phyloP scores from a whole-genome alignment of 2,329 filamentous ascomycete genomes.

The Cercospora zeae-maydis region DNA sequence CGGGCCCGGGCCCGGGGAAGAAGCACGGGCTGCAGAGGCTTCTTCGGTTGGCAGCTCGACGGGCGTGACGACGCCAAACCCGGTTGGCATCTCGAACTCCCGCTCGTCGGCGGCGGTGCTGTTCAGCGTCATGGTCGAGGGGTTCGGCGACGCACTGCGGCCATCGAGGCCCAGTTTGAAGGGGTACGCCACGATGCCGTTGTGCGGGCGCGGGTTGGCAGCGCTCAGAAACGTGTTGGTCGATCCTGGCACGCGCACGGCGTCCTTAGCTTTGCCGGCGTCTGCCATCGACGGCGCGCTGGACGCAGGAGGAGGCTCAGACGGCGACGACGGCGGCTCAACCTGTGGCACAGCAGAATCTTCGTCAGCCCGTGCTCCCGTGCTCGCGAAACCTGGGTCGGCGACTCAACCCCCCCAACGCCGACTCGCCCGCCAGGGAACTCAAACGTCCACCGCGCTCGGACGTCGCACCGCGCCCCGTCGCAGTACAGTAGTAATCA shows the following conservation, averaged over 20 bases:
- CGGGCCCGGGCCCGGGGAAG: background rate
- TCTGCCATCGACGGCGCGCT: conserved; percentile 17
- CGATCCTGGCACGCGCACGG: conserved; percentile 32
- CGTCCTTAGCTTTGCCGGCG: conserved; percentile 19
- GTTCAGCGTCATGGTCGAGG: conserved; percentile 30
- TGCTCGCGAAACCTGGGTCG: conserved; percentile 1
- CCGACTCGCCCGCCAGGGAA: background rate
- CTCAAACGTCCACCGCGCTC: background rate
- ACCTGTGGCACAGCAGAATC: conserved; percentile 2
- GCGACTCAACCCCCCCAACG: background rate
- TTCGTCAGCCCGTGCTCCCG: conserved; percentile 10
- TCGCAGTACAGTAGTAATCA: background rate
- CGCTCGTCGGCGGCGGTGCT: conserved; percentile 16
- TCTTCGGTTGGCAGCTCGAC: conserved; percentile 14
- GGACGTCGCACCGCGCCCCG: conserved; percentile 2
- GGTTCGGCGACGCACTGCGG: conserved; percentile 18
- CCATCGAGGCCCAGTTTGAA: conserved; percentile 54
- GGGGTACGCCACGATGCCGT: conserved; percentile 67
- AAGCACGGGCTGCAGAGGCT: background rate
- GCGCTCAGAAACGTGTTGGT: conserved; percentile 47
- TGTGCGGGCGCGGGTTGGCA: conserved; percentile 61
- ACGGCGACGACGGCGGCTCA: conserved; percentile 7
- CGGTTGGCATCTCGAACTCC: conserved; percentile 3
- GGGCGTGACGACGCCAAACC: conserved; percentile 9
- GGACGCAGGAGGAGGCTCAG: background rate